Evolutionary conservation across 2,329 filamentous ascomycete species (phyloP).

Genomic region (Pyricularia pennisetigena): DNA sequence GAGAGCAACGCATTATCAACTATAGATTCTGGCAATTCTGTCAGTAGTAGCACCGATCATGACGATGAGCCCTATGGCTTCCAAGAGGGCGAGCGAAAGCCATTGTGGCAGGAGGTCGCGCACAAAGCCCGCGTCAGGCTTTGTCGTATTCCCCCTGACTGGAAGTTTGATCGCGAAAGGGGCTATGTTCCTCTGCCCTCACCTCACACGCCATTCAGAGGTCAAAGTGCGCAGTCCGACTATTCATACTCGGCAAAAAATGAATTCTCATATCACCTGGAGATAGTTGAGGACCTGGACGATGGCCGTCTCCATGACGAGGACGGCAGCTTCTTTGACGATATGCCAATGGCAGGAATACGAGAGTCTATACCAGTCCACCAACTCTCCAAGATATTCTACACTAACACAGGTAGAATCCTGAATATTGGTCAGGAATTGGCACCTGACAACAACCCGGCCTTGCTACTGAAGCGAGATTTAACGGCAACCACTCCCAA

Average conservation of each 20-base stretch:
- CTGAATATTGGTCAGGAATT: conserved; percentile 58
- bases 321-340: conserved; percentile 28
- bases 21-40: not conserved
- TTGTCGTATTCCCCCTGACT: conserved; percentile 53
- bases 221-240: not conserved
- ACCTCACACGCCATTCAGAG: not conserved
- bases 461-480: conserved; percentile 67
- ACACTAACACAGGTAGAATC: conserved; percentile 82
- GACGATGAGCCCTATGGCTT: conserved; percentile 36
- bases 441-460: conserved; percentile 61
- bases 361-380: conserved; percentile 42
- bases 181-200: conserved; percentile 18
- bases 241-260: conserved; percentile 6
- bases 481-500: conserved; percentile 51
- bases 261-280: conserved; percentile 68
- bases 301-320: conserved; percentile 44
- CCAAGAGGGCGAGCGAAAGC: conserved; percentile 46
- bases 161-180: conserved; percentile 29
- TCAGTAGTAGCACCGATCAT: conserved; percentile 10
- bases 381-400: conserved; percentile 80
- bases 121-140: conserved; percentile 85
- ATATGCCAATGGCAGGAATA: conserved; percentile 33
- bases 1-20: conserved; percentile 9
- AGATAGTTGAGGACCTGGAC: conserved; percentile 72
- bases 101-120: conserved; percentile 92